phyloP scores from a whole-genome alignment of 331 rosid species.

The Prunus yedoensis region DNA sequence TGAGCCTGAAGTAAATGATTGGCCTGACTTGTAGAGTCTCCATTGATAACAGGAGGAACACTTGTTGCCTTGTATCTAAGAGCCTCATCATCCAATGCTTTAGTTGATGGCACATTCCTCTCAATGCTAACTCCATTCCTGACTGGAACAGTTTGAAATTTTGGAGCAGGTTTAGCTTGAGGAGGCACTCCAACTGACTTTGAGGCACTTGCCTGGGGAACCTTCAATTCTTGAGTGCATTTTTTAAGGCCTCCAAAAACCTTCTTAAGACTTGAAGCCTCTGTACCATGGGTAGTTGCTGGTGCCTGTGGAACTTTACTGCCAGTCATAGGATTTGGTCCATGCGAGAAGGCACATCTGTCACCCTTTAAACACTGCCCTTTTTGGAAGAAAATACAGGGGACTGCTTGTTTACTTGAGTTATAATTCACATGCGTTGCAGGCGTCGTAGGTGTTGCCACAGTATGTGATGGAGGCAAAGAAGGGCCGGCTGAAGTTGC shows the following conservation, averaged over 20 bases:
- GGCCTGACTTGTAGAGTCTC: slow-evolving; percentile 37
- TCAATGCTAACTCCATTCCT: slow-evolving; percentile 44
- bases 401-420: slow-evolving; percentile 70
- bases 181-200: slow-evolving; percentile 40
- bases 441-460: slow-evolving; percentile 30
- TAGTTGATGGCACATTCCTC: slow-evolving; percentile 41
- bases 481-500: slow-evolving; percentile 58
- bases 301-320: slow-evolving; percentile 55
- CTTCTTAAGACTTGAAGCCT: slow-evolving; percentile 51
- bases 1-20: slow-evolving; percentile 50
- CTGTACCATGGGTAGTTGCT: slow-evolving; percentile 39
- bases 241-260: slow-evolving; percentile 53
- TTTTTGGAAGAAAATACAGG: slow-evolving; percentile 88
- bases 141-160: slow-evolving; percentile 42
- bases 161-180: slow-evolving; percentile 45
- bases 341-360: slow-evolving; percentile 78
- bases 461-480: slow-evolving; percentile 43
- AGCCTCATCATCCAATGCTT: slow-evolving; percentile 53
- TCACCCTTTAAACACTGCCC: slow-evolving; percentile 91
- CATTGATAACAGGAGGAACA: slow-evolving; percentile 49
- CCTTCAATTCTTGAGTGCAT: slow-evolving; percentile 53
- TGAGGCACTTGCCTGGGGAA: slow-evolving; percentile 37
- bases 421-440: slow-evolving; percentile 44
- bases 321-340: slow-evolving; percentile 44
- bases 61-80: slow-evolving; percentile 43